These are phyloP conservation scores for Saussurea involucrata DNA, from an alignment of 129 eudicot species.

Conservation along the genomic window DNA sequence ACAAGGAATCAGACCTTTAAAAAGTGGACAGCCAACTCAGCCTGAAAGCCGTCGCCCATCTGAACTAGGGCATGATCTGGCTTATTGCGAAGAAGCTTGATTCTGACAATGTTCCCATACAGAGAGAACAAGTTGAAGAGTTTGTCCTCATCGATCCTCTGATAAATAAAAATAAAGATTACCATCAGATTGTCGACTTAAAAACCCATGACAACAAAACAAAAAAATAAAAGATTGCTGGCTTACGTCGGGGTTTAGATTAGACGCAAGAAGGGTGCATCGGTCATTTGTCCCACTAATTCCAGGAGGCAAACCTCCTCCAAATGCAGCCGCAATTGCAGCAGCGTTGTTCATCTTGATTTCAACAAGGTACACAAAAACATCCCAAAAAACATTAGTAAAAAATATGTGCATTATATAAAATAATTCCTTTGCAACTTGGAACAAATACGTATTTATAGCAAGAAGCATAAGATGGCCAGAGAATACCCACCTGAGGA, in stretches of 20 bases:
- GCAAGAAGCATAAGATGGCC: background rate
- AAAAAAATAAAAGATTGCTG: background rate
- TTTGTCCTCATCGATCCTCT: conserved; percentile 93
- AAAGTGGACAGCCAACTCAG: conserved; percentile 94
- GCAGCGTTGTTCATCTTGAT: conserved; percentile 80
- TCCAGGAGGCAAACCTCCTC: conserved; percentile 88
- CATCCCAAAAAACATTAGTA: conserved; percentile 10
- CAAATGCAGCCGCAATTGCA: conserved; percentile 95
- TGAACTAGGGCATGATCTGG: conserved; percentile 96
- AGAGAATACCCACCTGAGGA: conserved; percentile 75
- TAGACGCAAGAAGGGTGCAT: conserved; percentile 87
- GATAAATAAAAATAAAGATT: conserved; percentile 14
- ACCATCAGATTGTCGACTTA: background rate
- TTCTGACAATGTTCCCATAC: conserved; percentile 87
- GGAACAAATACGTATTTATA: conserved; percentile 15
- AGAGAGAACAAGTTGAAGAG: conserved; percentile 88
- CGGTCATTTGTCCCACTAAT: conserved; percentile 83
- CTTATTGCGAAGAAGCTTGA: conserved; percentile 85
- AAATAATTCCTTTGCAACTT: conserved; percentile 15
- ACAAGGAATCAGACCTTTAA: conserved; percentile 52
- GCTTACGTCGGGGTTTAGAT: conserved; percentile 77
- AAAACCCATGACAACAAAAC: background rate
- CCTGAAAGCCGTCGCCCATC: conserved; percentile 98
- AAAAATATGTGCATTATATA: background rate
- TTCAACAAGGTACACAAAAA: conserved; percentile 14